Conservation (phyloP, 2,329 filamentous ascomycete species). For the Teratosphaeria nubilosa region DNA sequence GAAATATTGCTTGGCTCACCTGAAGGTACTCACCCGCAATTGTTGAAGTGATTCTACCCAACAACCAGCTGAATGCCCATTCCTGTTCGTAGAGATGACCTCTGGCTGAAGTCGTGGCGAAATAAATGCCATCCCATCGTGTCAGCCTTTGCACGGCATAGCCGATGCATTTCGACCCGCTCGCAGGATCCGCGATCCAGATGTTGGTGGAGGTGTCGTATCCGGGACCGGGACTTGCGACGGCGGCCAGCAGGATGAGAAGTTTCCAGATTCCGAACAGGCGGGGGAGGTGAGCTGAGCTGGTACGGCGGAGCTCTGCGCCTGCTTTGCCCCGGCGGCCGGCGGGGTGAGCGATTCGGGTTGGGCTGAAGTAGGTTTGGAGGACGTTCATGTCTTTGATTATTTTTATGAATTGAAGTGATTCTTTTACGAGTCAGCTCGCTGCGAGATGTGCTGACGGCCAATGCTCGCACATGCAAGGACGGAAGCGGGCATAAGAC, state of each 20-base stretch:
- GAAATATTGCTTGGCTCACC: no score
- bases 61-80: conserved; percentile 66
- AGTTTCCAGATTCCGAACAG: conserved; percentile 56
- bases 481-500: not conserved
- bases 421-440: no score
- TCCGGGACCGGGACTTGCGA: conserved; percentile 47
- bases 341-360: conserved; percentile 6
- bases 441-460: not conserved
- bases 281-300: conserved; percentile 7
- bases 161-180: conserved; percentile 9
- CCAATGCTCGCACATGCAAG: not conserved
- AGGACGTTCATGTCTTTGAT: conserved; percentile 3
- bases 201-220: conserved; percentile 67
- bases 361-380: conserved; percentile 4
- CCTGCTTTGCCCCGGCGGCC: conserved; percentile 2
- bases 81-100: conserved; percentile 71
- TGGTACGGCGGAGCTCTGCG: conserved; percentile 3
- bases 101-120: conserved; percentile 49
- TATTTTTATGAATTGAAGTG: no score
- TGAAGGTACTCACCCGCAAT: no score
- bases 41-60: conserved; percentile 40
- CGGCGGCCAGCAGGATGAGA: conserved; percentile 53
- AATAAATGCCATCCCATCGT: conserved; percentile 78
- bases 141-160: conserved; percentile 49
- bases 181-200: no score